Base-by-base conservation (phyloP, 202 grass and related monocot species). In the Elaeis oleifera region DNA sequence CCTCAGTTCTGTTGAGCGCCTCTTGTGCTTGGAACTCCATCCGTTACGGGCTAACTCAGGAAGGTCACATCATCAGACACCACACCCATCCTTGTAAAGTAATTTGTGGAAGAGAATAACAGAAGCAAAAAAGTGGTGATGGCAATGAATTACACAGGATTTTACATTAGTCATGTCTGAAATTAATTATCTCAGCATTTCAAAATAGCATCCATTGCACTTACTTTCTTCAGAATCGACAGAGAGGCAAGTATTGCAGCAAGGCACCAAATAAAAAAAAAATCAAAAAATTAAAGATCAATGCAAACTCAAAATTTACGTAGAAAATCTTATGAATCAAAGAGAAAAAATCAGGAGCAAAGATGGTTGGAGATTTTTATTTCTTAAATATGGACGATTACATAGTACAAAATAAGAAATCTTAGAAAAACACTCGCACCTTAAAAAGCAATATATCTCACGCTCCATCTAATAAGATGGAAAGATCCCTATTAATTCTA, bases 41-140 rank as follows among this genome's bases (percentile, higher is more conserved):
- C 74, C 48, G 87, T 89, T 56, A 97, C 71, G 53, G 91, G 79
- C 76, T 81, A 88, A 63, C 92, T 91, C 74, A 97, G 72, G 79
- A 97, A 91, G 50, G 74, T 89, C 77, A 97, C 92, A 59, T 91
- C 92, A 75, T 91, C 87, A 58, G 92, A 97, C 92, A 89, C 89
- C 68, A 97, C 79, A 8, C 92, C 92, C 69, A 91, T 48, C 89
- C 84, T 74, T 76, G 88, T 54, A 97, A 80, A 67, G 84, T 86
- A 49, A 84, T 89, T 88, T 97, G 78, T 64, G 79, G 3, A 63
- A 68, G 63, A 71, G 53, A 71, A 76, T 50, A 62, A 73, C 52
- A 65, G 24, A 20, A 39, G 17, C 15, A 24, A 24, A 24, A 24
- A 54, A 39, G 59, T 4, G 59, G 22, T 58, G 0, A 61, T 62